phyloP scores from a whole-genome alignment of 2,329 filamentous ascomycete genomes.

The Talaromyces sp. region DNA sequence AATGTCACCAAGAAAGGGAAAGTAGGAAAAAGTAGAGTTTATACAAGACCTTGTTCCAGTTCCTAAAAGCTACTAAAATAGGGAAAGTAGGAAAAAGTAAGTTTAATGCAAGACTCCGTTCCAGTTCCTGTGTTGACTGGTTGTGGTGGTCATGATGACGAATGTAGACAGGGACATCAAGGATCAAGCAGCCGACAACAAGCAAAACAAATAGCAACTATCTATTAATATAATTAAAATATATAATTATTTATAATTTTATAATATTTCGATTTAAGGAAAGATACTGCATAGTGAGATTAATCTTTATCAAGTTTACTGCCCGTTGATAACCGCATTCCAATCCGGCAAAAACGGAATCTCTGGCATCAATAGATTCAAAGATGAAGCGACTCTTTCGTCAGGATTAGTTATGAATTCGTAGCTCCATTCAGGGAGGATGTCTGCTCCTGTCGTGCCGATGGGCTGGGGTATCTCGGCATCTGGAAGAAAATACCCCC shows the following conservation, averaged over 20 bases:
- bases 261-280: too few species aligned
- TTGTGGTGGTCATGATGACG: not conserved
- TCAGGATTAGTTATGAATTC: conserved; percentile 4
- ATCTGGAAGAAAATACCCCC: not conserved
- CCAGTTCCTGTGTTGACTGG: not conserved
- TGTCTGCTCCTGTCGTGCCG: not conserved
- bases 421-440: not conserved
- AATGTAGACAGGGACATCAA: not conserved
- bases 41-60: too few species aligned
- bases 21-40: not conserved
- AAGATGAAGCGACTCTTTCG: conserved; percentile 11
- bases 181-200: not conserved
- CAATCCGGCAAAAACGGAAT: conserved; percentile 15
- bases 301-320: not conserved
- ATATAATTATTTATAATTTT: too few species aligned
- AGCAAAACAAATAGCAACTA: too few species aligned
- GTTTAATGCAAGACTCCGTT: too few species aligned
- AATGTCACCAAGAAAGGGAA: not conserved
- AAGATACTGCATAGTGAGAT: too few species aligned
- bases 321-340: conserved; percentile 15
- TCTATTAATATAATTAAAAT: too few species aligned
- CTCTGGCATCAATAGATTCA: conserved; percentile 13
- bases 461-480: not conserved
- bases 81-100: not conserved
- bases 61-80: not conserved